Conservation (phyloP, 2,329 filamentous ascomycete genomes). For the Cryphonectria naterciae region DNA sequence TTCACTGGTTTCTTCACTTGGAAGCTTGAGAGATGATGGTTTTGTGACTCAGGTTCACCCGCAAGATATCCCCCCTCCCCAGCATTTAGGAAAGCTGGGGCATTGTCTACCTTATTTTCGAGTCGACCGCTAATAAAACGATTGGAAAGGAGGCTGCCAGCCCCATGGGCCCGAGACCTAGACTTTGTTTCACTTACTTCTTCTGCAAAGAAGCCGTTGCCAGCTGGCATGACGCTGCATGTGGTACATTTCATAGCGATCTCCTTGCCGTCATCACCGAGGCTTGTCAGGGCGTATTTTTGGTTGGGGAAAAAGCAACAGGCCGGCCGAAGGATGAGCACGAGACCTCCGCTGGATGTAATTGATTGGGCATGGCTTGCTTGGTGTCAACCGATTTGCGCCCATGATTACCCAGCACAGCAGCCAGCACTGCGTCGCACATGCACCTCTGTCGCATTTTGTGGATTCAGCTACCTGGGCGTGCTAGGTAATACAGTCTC, state of each 20-base stretch:
- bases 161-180: not conserved
- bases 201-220: not conserved
- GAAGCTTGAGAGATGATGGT: not conserved
- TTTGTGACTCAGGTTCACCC: not conserved
- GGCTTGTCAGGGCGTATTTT: not conserved
- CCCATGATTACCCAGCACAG: conserved; percentile 17
- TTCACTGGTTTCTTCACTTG: conserved; percentile 1
- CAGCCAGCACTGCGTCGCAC: conserved; percentile 12
- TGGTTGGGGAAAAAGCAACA: conserved; percentile 3
- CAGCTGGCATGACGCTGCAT: not conserved
- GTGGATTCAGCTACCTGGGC: conserved; percentile 12
- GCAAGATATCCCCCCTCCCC: conserved; percentile 22
- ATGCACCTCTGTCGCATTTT: conserved; percentile 8
- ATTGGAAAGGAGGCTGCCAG: not conserved
- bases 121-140: not conserved
- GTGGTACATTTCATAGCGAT: not conserved
- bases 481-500: conserved; percentile 14
- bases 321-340: conserved; percentile 10
- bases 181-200: not conserved
- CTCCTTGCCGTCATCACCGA: not conserved
- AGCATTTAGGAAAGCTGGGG: conserved; percentile 13
- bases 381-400: conserved; percentile 5
- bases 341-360: conserved; percentile 15
- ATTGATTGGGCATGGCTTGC: conserved; percentile 11
- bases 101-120: not conserved